Evolutionary conservation across 352 stramenopile genomes (phyloP).

Genomic region (Thraustochytrium sp.): DNA sequence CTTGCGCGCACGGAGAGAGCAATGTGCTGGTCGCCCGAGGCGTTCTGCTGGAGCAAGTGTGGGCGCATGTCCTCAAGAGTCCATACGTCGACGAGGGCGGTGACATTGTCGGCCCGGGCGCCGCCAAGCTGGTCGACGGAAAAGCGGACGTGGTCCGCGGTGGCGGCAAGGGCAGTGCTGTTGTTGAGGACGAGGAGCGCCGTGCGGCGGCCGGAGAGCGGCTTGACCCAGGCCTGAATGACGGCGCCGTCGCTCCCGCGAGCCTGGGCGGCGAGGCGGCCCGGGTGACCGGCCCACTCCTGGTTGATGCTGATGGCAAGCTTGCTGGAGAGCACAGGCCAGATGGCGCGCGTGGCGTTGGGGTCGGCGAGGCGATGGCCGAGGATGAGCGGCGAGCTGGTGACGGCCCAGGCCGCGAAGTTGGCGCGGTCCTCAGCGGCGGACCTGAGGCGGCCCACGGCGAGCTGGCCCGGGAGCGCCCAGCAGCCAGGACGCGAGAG

Average conservation of each 20-base stretch:
- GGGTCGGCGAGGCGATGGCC: conserved; percentile 38
- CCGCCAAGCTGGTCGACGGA: background rate
- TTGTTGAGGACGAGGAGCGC: conserved; percentile 37
- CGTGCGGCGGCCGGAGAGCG: background rate
- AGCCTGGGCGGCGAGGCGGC: background rate
- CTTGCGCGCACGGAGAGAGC: background rate
- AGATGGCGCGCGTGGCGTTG: conserved; percentile 24
- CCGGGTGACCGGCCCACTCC: conserved; percentile 47
- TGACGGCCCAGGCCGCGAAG: conserved; percentile 51
- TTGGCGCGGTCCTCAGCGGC: conserved; percentile 46
- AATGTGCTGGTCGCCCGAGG: background rate
- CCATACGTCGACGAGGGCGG: background rate
- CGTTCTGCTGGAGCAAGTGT: background rate
- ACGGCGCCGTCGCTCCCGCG: background rate
- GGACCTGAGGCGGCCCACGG: conserved; percentile 45
- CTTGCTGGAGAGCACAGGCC: conserved; percentile 48
- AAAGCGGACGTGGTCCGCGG: background rate
- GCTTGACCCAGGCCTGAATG: conserved; percentile 42
- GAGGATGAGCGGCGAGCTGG: conserved; percentile 51
- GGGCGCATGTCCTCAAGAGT: background rate
- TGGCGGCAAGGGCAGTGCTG: background rate
- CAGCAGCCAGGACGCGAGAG: conserved; percentile 54
- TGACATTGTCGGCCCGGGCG: background rate
- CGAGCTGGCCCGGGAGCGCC: conserved; percentile 55
- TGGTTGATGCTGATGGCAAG: conserved; percentile 49